phyloP scores from a whole-genome alignment of 129 eudicot genomes.

The Centella asiatica region DNA sequence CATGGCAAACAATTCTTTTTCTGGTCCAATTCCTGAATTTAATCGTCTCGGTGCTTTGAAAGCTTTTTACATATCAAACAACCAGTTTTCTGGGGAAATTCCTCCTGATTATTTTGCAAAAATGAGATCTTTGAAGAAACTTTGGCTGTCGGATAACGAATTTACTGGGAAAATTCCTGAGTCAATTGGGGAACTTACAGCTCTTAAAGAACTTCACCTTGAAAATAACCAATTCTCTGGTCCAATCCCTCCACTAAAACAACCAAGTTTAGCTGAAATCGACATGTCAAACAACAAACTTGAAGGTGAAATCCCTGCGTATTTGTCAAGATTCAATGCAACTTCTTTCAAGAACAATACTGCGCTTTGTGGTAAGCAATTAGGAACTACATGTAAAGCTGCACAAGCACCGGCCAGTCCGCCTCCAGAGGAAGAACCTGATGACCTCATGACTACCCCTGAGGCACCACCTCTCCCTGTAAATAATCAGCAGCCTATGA shows the following conservation, averaged over 20 bases:
- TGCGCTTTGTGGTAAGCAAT: slow-evolving; percentile 38
- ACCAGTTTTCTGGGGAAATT: slow-evolving; percentile 61
- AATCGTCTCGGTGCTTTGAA: slow-evolving; percentile 39
- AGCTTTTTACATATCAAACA: slow-evolving; percentile 31
- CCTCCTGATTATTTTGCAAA: slow-evolving; percentile 37
- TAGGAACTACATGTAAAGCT: slow-evolving; percentile 31
- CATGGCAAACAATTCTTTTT: slow-evolving; percentile 46
- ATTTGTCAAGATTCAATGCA: slow-evolving; percentile 37
- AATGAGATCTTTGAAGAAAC: slow-evolving; percentile 51
- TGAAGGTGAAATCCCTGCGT: slow-evolving; percentile 56
- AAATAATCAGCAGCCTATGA: not conserved
- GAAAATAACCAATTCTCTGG: slow-evolving; percentile 57
- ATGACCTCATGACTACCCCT: not conserved
- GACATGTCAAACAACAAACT: slow-evolving; percentile 49
- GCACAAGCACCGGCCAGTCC: not conserved
- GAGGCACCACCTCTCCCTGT: not conserved
- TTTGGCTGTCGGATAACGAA: slow-evolving; percentile 45
- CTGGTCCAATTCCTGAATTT: slow-evolving; percentile 66
- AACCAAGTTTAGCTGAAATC: slow-evolving; percentile 25
- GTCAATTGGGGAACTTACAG: slow-evolving; percentile 31
- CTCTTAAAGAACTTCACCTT: slow-evolving; percentile 35
- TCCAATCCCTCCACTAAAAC: slow-evolving; percentile 35
- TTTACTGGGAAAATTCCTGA: slow-evolving; percentile 59
- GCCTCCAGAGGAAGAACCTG: not conserved
- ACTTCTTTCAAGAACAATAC: slow-evolving; percentile 39